phyloP scores from a whole-genome alignment of 345 rosid species.

The Schrenkiella parvula region DNA sequence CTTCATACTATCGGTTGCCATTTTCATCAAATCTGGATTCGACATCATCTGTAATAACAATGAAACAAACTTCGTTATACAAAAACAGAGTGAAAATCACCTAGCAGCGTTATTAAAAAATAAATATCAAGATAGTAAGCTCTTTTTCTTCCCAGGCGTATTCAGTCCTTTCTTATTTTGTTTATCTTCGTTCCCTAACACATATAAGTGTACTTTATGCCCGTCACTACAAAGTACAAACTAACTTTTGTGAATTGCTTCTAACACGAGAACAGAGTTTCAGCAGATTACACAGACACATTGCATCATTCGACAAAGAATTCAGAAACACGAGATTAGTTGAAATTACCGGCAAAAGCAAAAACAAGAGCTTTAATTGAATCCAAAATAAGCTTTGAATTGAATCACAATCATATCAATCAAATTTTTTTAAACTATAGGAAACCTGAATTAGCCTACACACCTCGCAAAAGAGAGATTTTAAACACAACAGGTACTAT shows the following conservation, averaged over 20 bases:
- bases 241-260: neutral
- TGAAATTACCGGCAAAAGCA: neutral
- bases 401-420: neutral
- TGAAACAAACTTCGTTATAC: neutral
- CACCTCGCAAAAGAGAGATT: neutral
- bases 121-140: neutral
- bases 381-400: neutral
- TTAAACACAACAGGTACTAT: neutral
- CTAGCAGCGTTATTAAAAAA: neutral
- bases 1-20: conserved; percentile 95
- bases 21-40: conserved; percentile 90
- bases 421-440: neutral
- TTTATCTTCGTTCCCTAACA: neutral
- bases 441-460: neutral
- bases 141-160: neutral
- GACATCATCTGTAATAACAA: conserved; percentile 73
- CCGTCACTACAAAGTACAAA: neutral
- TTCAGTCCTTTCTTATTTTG: neutral
- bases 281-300: neutral
- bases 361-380: neutral
- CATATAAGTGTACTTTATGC: neutral
- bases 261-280: neutral
- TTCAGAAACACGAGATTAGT: neutral
- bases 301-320: neutral
- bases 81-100: neutral